Base-by-base conservation (phyloP, 371 early-diverging fungal genomes). In the Cokeromyces recurvatus region DNA sequence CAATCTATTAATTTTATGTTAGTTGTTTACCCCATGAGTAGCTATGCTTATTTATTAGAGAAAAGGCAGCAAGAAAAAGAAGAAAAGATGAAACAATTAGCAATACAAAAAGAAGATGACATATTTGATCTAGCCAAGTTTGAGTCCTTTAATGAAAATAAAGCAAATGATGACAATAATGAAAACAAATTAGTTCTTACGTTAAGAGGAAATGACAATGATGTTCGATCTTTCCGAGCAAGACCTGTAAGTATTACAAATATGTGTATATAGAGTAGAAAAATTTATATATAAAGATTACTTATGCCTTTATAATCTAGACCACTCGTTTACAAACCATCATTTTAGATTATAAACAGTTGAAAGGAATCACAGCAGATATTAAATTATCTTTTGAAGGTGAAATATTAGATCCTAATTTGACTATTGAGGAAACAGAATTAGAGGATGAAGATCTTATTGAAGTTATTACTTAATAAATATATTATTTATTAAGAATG, bases 391-490 rank as follows among this genome's bases (percentile, higher is more conserved):
- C 53, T 9, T 65, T 67, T 48, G 70, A 63, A 46, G 70, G 67
- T n/a, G 70, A 68, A 31, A 48, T 21, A 12, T 32, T 69, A 24
- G 50, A 53, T 34, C 44, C 43, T 8, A 40, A 55, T 24, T 31
- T 34, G 14, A 51, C 47, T 2, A 44, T 73, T 8, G 53, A 58
- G 39, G 64, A 67, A 6, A 61, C 59, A 0, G 70, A 69, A 8
- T 43, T 69, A 35, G 74, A 73, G 39, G 57, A 66, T 34, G 55
- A 69, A 39, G 70, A 69, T 49, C 43, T 73, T 32, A n/a, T 69
- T 2, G 63, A 66, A 20, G 74, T 66, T 6, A 32, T 38, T 21
- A 48, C 49, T 12, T n/a, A 27, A 38, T 36, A 51, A 27, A 47
- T 38, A 24, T 19, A 38, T 48, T 29, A 29, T 29, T 29, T 29